phyloP scores from a whole-genome alignment of 2,329 filamentous ascomycete species.

The Aspergillus aculeatus region DNA sequence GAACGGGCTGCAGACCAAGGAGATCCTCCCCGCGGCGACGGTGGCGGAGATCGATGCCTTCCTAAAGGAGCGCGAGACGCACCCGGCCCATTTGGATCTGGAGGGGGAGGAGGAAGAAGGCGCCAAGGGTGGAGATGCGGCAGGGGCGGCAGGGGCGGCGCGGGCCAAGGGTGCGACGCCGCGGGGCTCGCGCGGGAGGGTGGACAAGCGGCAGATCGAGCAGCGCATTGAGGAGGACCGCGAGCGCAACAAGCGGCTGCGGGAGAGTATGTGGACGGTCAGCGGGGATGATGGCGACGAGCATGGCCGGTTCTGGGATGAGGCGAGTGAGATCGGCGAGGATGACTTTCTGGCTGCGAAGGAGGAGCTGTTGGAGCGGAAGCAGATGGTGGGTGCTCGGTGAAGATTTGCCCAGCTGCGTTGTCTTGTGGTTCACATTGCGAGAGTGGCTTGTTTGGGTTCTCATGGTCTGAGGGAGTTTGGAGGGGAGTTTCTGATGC shows the following conservation, averaged over 20 bases:
- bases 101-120: slow-evolving; percentile 30
- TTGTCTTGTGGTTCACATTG: background rate
- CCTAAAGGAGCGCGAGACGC: slow-evolving; percentile 73
- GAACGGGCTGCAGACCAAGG: slow-evolving; percentile 66
- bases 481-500: background rate
- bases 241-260: slow-evolving; percentile 85
- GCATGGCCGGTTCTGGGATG: slow-evolving; percentile 79
- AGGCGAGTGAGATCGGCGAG: slow-evolving; percentile 80
- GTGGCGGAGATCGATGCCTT: slow-evolving; percentile 79
- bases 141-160: slow-evolving; percentile 19
- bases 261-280: slow-evolving; percentile 93
- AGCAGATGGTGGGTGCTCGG: slow-evolving; percentile 39
- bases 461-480: background rate
- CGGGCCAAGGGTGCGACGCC: slow-evolving; percentile 30
- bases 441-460: too few species aligned
- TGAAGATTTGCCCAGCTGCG: background rate
- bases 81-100: slow-evolving; percentile 56
- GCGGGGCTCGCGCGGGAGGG: slow-evolving; percentile 34
- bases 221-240: slow-evolving; percentile 96
- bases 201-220: slow-evolving; percentile 88
- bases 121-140: background rate
- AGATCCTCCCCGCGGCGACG: slow-evolving; percentile 70
- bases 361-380: slow-evolving; percentile 67
- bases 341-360: slow-evolving; percentile 76
- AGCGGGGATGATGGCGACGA: slow-evolving; percentile 66